Conservation (phyloP, 2,329 filamentous ascomycete genomes). For the Pyrenochaeta sp. region DNA sequence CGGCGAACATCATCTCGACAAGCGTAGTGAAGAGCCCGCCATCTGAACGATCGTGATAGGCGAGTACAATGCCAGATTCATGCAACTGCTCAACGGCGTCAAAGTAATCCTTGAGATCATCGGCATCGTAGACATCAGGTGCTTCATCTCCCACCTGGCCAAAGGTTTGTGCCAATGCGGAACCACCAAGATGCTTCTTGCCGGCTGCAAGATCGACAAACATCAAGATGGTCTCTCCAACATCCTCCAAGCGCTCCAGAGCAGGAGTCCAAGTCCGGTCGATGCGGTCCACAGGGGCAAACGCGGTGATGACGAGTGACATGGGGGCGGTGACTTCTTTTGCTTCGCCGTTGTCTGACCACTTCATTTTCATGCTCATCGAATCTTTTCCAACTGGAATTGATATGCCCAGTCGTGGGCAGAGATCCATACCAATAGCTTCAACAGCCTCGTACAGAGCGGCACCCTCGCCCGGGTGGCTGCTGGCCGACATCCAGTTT, state of each 20-base stretch:
- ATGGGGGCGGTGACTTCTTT: constrained; percentile 93
- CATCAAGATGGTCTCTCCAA: constrained; percentile 86
- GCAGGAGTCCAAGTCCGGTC: constrained; percentile 93
- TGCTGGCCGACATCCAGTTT: constrained; percentile 99
- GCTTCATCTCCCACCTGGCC: constrained; percentile 83
- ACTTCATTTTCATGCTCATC: constrained; percentile 98
- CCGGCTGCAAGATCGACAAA: constrained; percentile 90
- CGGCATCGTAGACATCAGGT: constrained; percentile 84
- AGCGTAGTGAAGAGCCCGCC: constrained; percentile 91
- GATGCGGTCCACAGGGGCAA: constrained; percentile 82
- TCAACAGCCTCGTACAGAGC: constrained; percentile 93
- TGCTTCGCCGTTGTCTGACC: constrained; percentile 70
- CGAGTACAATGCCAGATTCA: constrained; percentile 77
- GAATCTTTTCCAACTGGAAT: constrained; percentile 99
- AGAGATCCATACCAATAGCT: constrained; percentile 91
- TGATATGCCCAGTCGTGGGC: constrained; percentile 85
- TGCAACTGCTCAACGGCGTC: constrained; percentile 79
- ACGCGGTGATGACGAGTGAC: constrained; percentile 90
- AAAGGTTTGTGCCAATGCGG: constrained; percentile 88
- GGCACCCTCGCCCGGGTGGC: constrained; percentile 89
- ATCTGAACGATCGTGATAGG: constrained; percentile 94
- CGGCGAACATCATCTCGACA: constrained; percentile 98
- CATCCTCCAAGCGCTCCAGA: constrained; percentile 81
- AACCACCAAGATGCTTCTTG: constrained; percentile 84
- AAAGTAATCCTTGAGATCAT: constrained; percentile 87